Evolutionary conservation across 805 yeast genomes (phyloP).

Genomic region (Yueomyces sp.): DNA sequence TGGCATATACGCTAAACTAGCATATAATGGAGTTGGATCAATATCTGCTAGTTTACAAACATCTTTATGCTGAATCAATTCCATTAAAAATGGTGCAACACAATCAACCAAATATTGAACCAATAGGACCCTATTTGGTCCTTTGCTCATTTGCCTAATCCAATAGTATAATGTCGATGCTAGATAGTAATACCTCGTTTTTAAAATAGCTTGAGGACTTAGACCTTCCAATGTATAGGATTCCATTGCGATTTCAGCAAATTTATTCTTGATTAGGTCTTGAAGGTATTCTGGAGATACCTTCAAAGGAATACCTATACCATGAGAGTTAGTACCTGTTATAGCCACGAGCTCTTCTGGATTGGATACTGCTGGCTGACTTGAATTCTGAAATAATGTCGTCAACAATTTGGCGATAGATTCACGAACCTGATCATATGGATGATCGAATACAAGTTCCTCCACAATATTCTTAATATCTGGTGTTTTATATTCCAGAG

Average conservation of each 20-base stretch:
- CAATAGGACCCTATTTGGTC: constrained; percentile 40
- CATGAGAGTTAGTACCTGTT: constrained; percentile 8
- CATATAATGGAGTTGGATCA: constrained; percentile 36
- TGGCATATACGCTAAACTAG: constrained; percentile 34
- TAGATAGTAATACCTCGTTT: constrained; percentile 47
- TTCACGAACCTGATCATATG: constrained; percentile 59
- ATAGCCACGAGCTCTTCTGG: constrained; percentile 5
- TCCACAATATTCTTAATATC: constrained; percentile 32
- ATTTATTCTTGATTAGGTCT: constrained; percentile 28
- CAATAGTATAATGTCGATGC: constrained; percentile 54
- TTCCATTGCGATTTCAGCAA: constrained; percentile 31
- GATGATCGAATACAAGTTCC: constrained; percentile 38
- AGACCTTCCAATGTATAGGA: constrained; percentile 22
- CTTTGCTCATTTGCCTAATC: constrained; percentile 38
- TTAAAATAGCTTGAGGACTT: constrained; percentile 42
- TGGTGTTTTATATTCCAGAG: constrained; percentile 44
- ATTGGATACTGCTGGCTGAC: constrained; percentile 12
- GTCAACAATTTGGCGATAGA: constrained; percentile 49
- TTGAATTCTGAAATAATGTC: constrained; percentile 14
- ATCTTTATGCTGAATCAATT: constrained; percentile 57
- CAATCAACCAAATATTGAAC: constrained; percentile 37
- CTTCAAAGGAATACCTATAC: constrained; percentile 26
- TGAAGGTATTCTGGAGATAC: constrained; percentile 22
- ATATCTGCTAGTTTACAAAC: constrained; percentile 60
- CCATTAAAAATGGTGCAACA: constrained; percentile 58